phyloP scores from a whole-genome alignment of 352 stramenopile species.

The Phytopythium chamaehyphon region DNA sequence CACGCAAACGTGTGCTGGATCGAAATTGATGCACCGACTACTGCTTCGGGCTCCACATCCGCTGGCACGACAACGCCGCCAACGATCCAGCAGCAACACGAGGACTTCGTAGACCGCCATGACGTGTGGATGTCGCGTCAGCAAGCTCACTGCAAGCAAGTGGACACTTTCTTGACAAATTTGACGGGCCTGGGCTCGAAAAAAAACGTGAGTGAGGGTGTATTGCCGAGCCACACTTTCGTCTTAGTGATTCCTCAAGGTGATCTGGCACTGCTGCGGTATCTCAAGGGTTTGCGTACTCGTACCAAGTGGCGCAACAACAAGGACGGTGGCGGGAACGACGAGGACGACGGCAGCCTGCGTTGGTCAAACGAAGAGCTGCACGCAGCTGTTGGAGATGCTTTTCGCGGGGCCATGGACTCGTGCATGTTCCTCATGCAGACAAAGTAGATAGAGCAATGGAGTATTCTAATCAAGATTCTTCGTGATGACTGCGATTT shows the following conservation, averaged over 20 bases:
- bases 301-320: slow-evolving; percentile 73
- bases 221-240: slow-evolving; percentile 46
- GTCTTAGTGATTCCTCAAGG: slow-evolving; percentile 68
- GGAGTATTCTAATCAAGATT: slow-evolving; percentile 1
- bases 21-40: slow-evolving; percentile 48
- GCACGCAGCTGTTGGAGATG: slow-evolving; percentile 61
- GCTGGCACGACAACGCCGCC: neutral
- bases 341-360: slow-evolving; percentile 33
- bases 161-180: slow-evolving; percentile 46
- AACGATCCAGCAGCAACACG: slow-evolving; percentile 17
- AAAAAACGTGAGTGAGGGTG: slow-evolving; percentile 12
- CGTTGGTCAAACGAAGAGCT: slow-evolving; percentile 40
- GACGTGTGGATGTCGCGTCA: slow-evolving; percentile 68
- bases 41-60: slow-evolving; percentile 11
- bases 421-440: slow-evolving; percentile 74
- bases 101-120: slow-evolving; percentile 61
- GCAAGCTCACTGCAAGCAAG: slow-evolving; percentile 33
- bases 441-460: slow-evolving; percentile 20
- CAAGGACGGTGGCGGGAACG: slow-evolving; percentile 18
- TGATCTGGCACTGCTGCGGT: slow-evolving; percentile 61
- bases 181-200: slow-evolving; percentile 14
- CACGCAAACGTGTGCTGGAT: slow-evolving; percentile 67
- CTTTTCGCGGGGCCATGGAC: slow-evolving; percentile 64
- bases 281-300: slow-evolving; percentile 70
- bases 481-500: no score